These are phyloP conservation scores for Populus hybrid DNA, from an alignment of 441 rosid genomes.

Conservation along the genomic window DNA sequence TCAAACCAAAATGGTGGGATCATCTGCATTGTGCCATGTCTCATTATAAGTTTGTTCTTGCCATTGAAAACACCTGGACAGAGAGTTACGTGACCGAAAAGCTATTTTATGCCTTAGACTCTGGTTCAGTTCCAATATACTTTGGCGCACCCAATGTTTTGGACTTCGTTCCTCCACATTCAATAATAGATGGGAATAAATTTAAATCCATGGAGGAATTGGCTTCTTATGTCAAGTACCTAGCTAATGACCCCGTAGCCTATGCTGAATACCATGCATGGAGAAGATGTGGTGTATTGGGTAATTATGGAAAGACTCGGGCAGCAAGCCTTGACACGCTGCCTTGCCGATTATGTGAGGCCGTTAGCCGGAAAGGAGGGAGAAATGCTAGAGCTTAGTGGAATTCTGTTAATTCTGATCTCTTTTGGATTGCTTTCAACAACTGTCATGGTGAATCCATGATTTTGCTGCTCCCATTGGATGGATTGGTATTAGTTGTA, in stretches of 20 bases:
- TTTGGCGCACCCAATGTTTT: constrained; percentile 80
- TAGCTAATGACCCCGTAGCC: constrained; percentile 62
- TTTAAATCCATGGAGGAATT: constrained; percentile 54
- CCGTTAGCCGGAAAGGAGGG: constrained; percentile 64
- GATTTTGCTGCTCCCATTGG: constrained; percentile 18
- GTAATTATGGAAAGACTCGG: constrained; percentile 54
- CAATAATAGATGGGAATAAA: constrained; percentile 65
- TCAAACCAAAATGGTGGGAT: constrained; percentile 75
- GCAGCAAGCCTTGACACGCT: constrained; percentile 70
- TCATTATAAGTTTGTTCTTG: constrained; percentile 84
- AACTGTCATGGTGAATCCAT: background rate
- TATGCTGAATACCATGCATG: constrained; percentile 87
- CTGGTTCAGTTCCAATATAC: constrained; percentile 76
- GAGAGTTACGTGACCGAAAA: constrained; percentile 91
- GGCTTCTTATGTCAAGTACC: constrained; percentile 53
- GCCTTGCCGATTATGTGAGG: constrained; percentile 82
- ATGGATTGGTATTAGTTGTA: constrained; percentile 10
- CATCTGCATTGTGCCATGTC: constrained; percentile 93
- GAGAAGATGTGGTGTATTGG: constrained; percentile 81
- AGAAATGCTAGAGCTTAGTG: constrained; percentile 39
- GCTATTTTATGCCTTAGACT: constrained; percentile 75
- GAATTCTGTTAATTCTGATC: background rate
- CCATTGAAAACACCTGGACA: constrained; percentile 74
- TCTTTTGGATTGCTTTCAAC: background rate
- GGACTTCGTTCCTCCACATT: constrained; percentile 78